These are phyloP conservation scores for Puccinia horiana DNA, from an alignment of 1,284 basidiomycete species.

Conservation along the genomic window DNA sequence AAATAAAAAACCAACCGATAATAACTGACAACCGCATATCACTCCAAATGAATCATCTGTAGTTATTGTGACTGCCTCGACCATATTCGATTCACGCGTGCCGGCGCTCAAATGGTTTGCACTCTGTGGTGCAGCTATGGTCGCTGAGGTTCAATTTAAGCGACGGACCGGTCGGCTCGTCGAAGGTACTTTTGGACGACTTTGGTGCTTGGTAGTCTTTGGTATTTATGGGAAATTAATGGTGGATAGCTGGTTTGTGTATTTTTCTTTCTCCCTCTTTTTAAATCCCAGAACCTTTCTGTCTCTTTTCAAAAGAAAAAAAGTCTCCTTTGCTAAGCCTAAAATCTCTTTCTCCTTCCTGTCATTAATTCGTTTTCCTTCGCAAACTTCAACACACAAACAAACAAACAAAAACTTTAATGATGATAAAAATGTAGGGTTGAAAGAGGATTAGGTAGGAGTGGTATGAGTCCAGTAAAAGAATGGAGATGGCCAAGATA, in stretches of 20 bases:
- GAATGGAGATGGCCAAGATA: conserved; percentile 2
- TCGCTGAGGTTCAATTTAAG: conserved; percentile 32
- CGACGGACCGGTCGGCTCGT: conserved; percentile 10
- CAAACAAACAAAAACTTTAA: too few species aligned
- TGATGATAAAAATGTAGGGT: not conserved
- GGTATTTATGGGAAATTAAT: conserved; percentile 13
- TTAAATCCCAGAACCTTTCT: not conserved
- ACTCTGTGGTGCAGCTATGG: conserved; percentile 32
- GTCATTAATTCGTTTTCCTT: too few species aligned
- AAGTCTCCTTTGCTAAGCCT: not conserved
- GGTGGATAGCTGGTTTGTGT: conserved; percentile 31
- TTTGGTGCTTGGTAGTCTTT: conserved; percentile 7
- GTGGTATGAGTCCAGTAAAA: not conserved
- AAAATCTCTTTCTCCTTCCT: too few species aligned
- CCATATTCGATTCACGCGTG: conserved; percentile 25
- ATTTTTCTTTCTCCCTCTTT: not conserved
- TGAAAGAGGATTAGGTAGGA: not conserved
- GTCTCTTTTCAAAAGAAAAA: not conserved
- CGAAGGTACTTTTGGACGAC: conserved; percentile 3
- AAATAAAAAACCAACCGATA: not conserved
- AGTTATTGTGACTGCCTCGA: conserved; percentile 13
- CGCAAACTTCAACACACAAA: too few species aligned
- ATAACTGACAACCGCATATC: too few species aligned
- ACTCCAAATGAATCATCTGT: too few species aligned
- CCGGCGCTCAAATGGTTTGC: conserved; percentile 30